Evolutionary conservation across 2,329 filamentous ascomycete species (phyloP), one percentile per base, ranked within the genome.

Genomic region (Alternaria conjuncta): DNA sequence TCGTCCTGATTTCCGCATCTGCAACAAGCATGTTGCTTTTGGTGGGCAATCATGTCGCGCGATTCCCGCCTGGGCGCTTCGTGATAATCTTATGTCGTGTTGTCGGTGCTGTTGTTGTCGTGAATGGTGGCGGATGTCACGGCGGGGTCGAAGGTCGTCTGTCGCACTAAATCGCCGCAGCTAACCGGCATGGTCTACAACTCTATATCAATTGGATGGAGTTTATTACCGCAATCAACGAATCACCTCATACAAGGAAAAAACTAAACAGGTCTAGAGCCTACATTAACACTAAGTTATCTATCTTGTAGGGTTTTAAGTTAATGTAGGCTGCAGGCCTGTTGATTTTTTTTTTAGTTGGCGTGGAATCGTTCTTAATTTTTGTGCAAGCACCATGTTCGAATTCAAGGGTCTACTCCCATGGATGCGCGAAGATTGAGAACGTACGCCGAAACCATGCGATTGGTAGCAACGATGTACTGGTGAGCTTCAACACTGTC

Each of bases 141-240:
- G 50, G 61, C 63, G 67, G 67, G 62, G 62, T 60, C 36, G 15
- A 56, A 13, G 18, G n/a, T 61, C 47, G 50, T 20, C 51, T 32
- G 32, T 15, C 55, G 28, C 65, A 61, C 67, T 56, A 67, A 55
- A 56, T 58, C 55, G 53, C 45, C 28, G 65, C 63, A 49, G 47
- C 60, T 67, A 67, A 60, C 58, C 64, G 82, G 69, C 61, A 21
- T 49, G 41, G 41, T 56, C 20, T 45, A 32, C 26, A 28, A 25
- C 55, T 55, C 32, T 20, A 26, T 50, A 57, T 36, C 47, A 13
- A 50, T 60, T 55, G 50, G 59, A n/a, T 53, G 28, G 20, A 9
- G 28, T 9, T 23, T 23, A 30, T 51, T 32, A 6, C 49, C 18
- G 49, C 26, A 10, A 28, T 32, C 18, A 15, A 26, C 49, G 4